Base-by-base conservation (phyloP, 2,329 filamentous ascomycete genomes). In the Arthrocladium fulminans region DNA sequence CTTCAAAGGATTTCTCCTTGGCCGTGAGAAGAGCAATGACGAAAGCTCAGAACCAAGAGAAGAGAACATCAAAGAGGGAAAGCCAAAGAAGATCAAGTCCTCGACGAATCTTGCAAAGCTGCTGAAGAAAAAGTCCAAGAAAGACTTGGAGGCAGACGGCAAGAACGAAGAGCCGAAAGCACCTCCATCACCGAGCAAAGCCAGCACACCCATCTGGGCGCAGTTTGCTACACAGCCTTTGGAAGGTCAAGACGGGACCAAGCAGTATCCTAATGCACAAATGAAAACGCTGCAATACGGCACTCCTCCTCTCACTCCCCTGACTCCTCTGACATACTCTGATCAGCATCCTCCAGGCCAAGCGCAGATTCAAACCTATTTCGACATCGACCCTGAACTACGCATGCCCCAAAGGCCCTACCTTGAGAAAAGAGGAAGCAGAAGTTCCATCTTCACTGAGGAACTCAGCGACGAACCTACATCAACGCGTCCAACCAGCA, bases 91-190 rank as follows among this genome's bases (percentile, higher is more conserved):
- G 71, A 78, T 78, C 30, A 94, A 90, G 65, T 94, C 89, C 0
- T 77, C 85, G 2, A 85, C 85, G 25, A 94, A 88, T 62, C 73
- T 97, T n/a, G 80, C 80, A 0, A 80, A 76, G 3, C 76, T 96
- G 47, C 76, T 95, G 45, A 81, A 80, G 49, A 82, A 84, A 49
- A 88, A 84, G 63, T 88, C 86, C 8, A 74, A 81, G 46, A 86
- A 82, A 60, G 83, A 79, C 55, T 67, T 84, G 20, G 76, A 79
- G 59, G 17, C 8, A 19, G 27, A 30, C 13, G n/a, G 17, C 24
- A 48, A 43, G 25, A 32, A 22, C 20, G 27, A 41, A 9, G 45
- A 48, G 7, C 15, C 23, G 15, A 24, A 76, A 75, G 47, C 82
- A 77, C 25, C 86, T 86, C 2, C 70, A 73, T 1, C 67, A 71